Evolutionary conservation across 306 rosid species (phyloP).

Genomic region (Vicia faba): DNA sequence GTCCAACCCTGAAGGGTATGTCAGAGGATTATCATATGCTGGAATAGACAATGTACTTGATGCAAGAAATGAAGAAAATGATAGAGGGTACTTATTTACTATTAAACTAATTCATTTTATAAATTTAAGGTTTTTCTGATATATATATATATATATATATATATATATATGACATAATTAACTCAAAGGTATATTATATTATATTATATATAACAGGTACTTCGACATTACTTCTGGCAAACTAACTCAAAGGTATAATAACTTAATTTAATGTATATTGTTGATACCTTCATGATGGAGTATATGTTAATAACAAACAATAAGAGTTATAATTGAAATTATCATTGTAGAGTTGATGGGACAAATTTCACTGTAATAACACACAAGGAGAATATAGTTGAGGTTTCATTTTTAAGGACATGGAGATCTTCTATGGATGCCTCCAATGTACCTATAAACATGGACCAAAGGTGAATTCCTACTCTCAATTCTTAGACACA

Average conservation of each 20-base stretch:
- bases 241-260: constrained; percentile 45
- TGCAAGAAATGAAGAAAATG: not conserved
- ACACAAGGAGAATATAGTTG: constrained; percentile 44
- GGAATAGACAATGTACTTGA: constrained; percentile 59
- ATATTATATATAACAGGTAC: constrained; percentile 50
- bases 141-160: not conserved
- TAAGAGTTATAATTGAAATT: not conserved
- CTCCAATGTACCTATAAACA: constrained; percentile 48
- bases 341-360: constrained; percentile 48
- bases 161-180: not conserved
- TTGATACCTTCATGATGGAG: not conserved
- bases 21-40: constrained; percentile 50
- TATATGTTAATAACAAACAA: not conserved
- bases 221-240: constrained; percentile 48
- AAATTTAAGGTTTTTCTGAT: not conserved
- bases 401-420: constrained; percentile 62
- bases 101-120: not conserved
- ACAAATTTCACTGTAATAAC: constrained; percentile 39
- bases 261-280: not conserved
- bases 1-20: constrained; percentile 59
- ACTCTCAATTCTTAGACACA: not conserved
- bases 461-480: constrained; percentile 64
- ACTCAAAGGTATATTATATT: too few species aligned
- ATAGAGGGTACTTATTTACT: constrained; percentile 63
- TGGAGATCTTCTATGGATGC: constrained; percentile 46